Evolutionary conservation across 768 basidiomycete genomes (phyloP).

Genomic region (Rubroboletus satanas): DNA sequence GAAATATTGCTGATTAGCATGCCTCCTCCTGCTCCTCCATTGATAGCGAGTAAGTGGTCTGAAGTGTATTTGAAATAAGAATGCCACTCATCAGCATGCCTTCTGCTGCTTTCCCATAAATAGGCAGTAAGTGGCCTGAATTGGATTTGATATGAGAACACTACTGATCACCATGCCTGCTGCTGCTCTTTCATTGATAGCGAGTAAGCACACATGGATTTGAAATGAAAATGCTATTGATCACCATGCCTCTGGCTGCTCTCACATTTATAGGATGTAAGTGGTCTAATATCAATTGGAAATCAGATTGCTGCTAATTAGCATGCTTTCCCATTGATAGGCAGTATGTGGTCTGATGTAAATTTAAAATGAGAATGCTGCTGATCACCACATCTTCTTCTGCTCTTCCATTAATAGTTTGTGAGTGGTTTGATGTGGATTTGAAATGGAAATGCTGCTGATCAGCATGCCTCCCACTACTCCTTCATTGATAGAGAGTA

Average conservation of each 20-base stretch:
- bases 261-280: no score
- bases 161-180: not conserved
- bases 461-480: not conserved
- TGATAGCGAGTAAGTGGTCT: not conserved
- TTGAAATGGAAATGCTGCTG: not conserved
- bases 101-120: not conserved
- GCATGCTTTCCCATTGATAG: no score
- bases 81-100: not conserved
- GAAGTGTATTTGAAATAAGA: not conserved
- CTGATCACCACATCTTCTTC: not conserved
- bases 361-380: not conserved
- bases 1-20: fast-evolving
- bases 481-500: not conserved
- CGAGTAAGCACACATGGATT: not conserved
- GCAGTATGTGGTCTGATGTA: no score
- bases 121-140: not conserved
- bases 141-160: not conserved
- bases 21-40: fast-evolving
- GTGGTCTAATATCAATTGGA: not conserved
- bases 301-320: not conserved
- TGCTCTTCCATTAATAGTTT: not conserved
- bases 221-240: not conserved
- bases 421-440: not conserved
- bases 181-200: not conserved
- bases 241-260: no score